These are phyloP conservation scores for Metroxylon sagu DNA, from an alignment of 176 grass and related monocot species.

Conservation along the genomic window DNA sequence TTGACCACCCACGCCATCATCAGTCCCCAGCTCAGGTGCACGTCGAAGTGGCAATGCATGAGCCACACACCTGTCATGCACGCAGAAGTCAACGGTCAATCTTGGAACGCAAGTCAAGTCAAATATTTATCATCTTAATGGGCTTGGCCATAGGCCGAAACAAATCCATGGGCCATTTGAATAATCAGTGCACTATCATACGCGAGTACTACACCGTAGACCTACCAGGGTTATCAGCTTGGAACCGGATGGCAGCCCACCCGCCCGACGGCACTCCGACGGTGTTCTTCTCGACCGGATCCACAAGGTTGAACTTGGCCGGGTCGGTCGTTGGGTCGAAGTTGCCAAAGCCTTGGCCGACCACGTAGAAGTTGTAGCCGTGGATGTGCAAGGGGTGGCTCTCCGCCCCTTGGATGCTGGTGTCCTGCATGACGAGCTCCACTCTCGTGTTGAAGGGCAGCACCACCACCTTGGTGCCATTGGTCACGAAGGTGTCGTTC, in stretches of 20 bases:
- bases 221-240: constrained; percentile 49
- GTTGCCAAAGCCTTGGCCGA: constrained; percentile 52
- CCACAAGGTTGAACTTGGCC: constrained; percentile 45
- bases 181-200: too few species aligned
- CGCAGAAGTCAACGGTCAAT: too few species aligned
- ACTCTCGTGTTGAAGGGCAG: constrained; percentile 44
- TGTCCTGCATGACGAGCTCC: constrained; percentile 71
- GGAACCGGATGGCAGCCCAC: constrained; percentile 53
- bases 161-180: too few species aligned
- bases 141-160: too few species aligned
- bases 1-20: constrained; percentile 3
- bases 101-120: too few species aligned
- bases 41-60: constrained; percentile 7
- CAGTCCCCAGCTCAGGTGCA: constrained; percentile 9
- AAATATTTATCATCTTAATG: too few species aligned
- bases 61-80: neutral
- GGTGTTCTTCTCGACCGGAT: constrained; percentile 56
- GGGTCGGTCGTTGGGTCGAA: constrained; percentile 40
- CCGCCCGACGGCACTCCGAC: constrained; percentile 47
- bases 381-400: constrained; percentile 67
- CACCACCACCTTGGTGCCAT: constrained; percentile 35
- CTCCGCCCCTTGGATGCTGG: constrained; percentile 49
- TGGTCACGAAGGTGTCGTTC: constrained; percentile 40
- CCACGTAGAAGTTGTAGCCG: constrained; percentile 58
- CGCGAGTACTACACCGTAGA: too few species aligned